phyloP scores from a whole-genome alignment of 139 green algal genomes.

The Tetraselmis chui region DNA sequence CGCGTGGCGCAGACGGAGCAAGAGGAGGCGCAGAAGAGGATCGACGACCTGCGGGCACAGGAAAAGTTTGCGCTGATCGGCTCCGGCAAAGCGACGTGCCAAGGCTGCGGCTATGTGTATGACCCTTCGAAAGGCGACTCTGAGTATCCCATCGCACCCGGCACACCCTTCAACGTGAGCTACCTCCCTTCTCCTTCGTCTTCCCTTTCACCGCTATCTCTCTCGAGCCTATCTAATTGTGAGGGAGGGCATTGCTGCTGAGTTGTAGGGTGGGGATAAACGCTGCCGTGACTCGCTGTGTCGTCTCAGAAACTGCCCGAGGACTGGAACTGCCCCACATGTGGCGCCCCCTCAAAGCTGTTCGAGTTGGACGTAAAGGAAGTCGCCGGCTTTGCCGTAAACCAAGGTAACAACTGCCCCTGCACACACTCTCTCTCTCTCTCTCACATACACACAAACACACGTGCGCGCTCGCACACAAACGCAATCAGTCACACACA shows the following conservation, averaged over 20 bases:
- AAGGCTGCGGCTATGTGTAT: slow-evolving; percentile 78
- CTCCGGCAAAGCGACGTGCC: slow-evolving; percentile 64
- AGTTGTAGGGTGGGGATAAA: no score
- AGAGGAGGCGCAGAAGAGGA: slow-evolving; percentile 49
- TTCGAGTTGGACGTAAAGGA: slow-evolving; percentile 63
- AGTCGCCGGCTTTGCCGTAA: slow-evolving; percentile 89
- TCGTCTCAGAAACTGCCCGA: slow-evolving; percentile 64
- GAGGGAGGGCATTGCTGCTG: no score
- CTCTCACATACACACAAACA: no score
- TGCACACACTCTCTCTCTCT: no score
- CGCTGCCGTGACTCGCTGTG: neutral
- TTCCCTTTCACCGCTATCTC: no score
- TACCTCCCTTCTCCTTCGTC: no score
- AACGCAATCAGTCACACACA: no score
- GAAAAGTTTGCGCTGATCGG: slow-evolving; percentile 90
- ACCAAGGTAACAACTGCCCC: slow-evolving; percentile 54
- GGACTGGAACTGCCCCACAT: slow-evolving; percentile 91
- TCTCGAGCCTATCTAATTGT: no score
- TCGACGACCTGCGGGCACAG: slow-evolving; percentile 64
- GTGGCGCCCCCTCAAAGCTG: slow-evolving; percentile 58
- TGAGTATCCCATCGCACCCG: slow-evolving; percentile 77
- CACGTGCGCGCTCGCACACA: no score
- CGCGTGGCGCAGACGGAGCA: slow-evolving; percentile 36
- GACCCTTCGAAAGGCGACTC: slow-evolving; percentile 68
- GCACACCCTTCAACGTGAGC: slow-evolving; percentile 59